Evolutionary conservation across 495 filamentous ascomycete species (phyloP), one percentile per base, ranked within the genome.

Genomic region (Aspergillus panamensis): DNA sequence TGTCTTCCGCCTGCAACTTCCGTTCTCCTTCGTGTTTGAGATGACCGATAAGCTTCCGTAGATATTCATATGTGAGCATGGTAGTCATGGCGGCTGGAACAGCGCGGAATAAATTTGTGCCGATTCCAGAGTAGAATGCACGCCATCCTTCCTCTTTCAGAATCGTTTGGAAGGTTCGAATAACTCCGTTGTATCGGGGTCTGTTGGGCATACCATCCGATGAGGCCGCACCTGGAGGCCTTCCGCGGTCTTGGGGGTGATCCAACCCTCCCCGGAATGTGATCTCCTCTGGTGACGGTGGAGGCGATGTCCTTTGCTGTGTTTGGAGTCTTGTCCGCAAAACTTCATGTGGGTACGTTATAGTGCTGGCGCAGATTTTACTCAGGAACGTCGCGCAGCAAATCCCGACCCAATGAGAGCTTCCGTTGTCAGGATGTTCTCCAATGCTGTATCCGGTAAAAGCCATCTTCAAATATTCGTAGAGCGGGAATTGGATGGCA

Each of bases 261-360:
- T 72, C 82, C 21, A 85, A 54, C 3, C 84, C 87, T 51, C 86
- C 85, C 51, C 87, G 79, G 69, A 87, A 91, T 17, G 87, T 75
- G 4, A 84, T 73, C 49, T 80, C 80, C 59, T 86, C 82, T 2
- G 73, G 69, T 19, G 76, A 77, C 29, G 67, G 51, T 6, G 66
- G 65, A 6, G 76, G 73, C 13, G 65, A 65, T 6, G 77, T 78
- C 54, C 88, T 79, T 59, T 90, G 83, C 68, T 95, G 94, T 6
- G 90, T 97, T 71, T 96, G 95, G 50, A 96, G 78, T 58, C 91
- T 80, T 20, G 91, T 99, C 44, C 90, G 84, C 37, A 96, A 85
- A 13, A 99, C 94, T 71, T 99, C 94, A 71, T 99, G 94, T 0
- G 94, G 94, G 66, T 99, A 99, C 20, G 94, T 99, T 16, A 93